These are phyloP conservation scores for Erythrobasidium yunnanense DNA, from an alignment of 768 basidiomycete species.

Conservation along the genomic window DNA sequence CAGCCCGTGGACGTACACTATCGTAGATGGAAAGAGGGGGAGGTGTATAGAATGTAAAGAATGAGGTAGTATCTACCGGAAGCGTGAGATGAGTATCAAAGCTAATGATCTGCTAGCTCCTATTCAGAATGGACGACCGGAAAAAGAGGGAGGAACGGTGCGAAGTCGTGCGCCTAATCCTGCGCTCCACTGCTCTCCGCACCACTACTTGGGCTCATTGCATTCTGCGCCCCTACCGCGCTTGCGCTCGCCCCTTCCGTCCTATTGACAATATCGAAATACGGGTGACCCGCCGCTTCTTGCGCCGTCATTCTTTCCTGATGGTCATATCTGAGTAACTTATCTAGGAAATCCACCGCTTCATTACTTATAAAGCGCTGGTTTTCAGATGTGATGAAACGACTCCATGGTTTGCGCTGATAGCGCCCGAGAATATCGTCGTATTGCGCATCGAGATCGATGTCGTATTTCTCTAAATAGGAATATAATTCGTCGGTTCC, in stretches of 20 bases:
- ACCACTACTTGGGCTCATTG: background rate
- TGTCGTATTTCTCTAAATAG: slow-evolving; percentile 90
- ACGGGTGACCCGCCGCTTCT: slow-evolving; percentile 83
- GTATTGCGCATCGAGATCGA: slow-evolving; percentile 88
- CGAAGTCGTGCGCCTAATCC: background rate
- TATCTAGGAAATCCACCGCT: slow-evolving; percentile 90
- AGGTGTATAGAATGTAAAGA: no score
- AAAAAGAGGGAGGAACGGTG: no score
- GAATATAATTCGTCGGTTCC: slow-evolving; percentile 89
- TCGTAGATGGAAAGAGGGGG: no score
- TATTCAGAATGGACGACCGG: no score
- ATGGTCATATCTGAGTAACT: slow-evolving; percentile 89
- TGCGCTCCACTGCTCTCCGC: background rate
- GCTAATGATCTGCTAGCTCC: no score
- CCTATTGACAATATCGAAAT: slow-evolving; percentile 51
- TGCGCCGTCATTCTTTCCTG: slow-evolving; percentile 89
- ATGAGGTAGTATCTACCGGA: no score
- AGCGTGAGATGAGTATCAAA: no score
- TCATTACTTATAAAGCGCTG: slow-evolving; percentile 94
- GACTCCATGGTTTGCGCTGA: slow-evolving; percentile 85
- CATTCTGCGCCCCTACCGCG: no score
- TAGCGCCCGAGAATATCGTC: slow-evolving; percentile 89
- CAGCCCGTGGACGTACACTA: no score
- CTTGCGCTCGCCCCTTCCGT: background rate
- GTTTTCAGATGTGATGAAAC: slow-evolving; percentile 81